Conservation (phyloP, 257 asterid species). For the Thymus mandschuricus region DNA sequence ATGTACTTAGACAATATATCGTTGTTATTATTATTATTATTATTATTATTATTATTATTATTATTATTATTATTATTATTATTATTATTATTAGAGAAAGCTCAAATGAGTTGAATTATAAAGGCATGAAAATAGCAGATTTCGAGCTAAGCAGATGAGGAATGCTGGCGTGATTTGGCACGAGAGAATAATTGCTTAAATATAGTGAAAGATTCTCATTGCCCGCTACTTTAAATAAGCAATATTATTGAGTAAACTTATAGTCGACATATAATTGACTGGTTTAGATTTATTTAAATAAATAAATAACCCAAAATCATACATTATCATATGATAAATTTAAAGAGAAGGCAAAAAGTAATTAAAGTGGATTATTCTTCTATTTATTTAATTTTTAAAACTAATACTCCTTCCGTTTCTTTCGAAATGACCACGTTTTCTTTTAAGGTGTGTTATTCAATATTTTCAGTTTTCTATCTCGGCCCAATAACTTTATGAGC, state of each 20-base stretch:
- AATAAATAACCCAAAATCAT: not conserved
- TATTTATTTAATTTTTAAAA: too few species aligned
- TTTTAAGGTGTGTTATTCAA: too few species aligned
- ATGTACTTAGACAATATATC: too few species aligned
- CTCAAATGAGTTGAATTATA: not conserved
- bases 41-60: not conserved
- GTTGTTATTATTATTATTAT: not conserved
- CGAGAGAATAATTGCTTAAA: slow-evolving; percentile 22
- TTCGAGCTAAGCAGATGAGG: not conserved
- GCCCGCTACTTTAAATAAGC: not conserved
- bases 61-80: too few species aligned
- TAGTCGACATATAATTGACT: too few species aligned
- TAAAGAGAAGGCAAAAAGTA: not conserved
- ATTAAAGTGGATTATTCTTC: too few species aligned
- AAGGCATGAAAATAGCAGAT: slow-evolving; percentile 9
- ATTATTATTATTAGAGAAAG: not conserved
- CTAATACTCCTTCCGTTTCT: too few species aligned
- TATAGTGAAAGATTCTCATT: slow-evolving; percentile 11
- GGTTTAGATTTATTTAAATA: too few species aligned
- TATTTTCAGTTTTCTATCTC: too few species aligned
- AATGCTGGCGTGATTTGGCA: slow-evolving; percentile 28
- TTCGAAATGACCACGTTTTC: too few species aligned
- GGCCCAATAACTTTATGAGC: too few species aligned
- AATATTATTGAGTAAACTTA: too few species aligned
- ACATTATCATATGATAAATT: not conserved